A percentile compares a stretch with the other conserved stretches of the same genome.
Conservation (phyloP, 2,329 filamentous ascomycete genomes). For the Colletotrichum tanaceti region DNA sequence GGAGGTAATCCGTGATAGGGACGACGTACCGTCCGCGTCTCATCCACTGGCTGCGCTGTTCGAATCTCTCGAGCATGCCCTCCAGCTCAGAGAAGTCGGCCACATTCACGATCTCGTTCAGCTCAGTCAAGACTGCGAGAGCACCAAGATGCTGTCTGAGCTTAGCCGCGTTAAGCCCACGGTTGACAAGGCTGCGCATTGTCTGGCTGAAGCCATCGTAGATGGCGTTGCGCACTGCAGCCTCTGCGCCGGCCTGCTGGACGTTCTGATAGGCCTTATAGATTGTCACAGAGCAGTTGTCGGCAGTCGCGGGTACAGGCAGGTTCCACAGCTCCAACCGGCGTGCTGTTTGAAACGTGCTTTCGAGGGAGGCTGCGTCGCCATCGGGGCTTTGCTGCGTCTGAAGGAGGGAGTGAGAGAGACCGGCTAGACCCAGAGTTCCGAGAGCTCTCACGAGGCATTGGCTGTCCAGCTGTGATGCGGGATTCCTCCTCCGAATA, state of each 20-base stretch:
- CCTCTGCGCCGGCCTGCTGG: slow-evolving; percentile 70
- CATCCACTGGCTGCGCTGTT: slow-evolving; percentile 80
- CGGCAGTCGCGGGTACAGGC: slow-evolving; percentile 72
- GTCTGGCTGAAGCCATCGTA: slow-evolving; percentile 72
- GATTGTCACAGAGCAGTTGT: slow-evolving; percentile 74
- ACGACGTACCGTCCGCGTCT: slow-evolving; percentile 76
- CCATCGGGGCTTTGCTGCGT: slow-evolving; percentile 71
- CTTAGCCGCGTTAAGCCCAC: slow-evolving; percentile 61
- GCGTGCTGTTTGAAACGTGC: slow-evolving; percentile 81
- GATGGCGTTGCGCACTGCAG: slow-evolving; percentile 66
- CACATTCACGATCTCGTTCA: slow-evolving; percentile 80
- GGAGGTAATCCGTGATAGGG: slow-evolving; percentile 30
- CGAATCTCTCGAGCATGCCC: slow-evolving; percentile 71
- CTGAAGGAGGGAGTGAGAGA: slow-evolving; percentile 83
- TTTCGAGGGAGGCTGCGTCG: slow-evolving; percentile 71
- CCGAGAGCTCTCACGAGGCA: slow-evolving; percentile 82
- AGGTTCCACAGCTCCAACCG: slow-evolving; percentile 94
- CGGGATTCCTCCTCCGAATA: slow-evolving; percentile 70
- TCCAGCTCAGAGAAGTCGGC: slow-evolving; percentile 70
- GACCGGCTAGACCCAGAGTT: slow-evolving; percentile 82
- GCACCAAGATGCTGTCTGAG: slow-evolving; percentile 69
- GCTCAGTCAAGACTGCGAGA: slow-evolving; percentile 80
- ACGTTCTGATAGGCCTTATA: slow-evolving; percentile 87
- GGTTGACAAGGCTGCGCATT: slow-evolving; percentile 66
- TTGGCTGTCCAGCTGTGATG: slow-evolving; percentile 69